These are phyloP conservation scores for Adansonia rubrostipa DNA, from an alignment of 441 rosid genomes.

Conservation along the genomic window DNA sequence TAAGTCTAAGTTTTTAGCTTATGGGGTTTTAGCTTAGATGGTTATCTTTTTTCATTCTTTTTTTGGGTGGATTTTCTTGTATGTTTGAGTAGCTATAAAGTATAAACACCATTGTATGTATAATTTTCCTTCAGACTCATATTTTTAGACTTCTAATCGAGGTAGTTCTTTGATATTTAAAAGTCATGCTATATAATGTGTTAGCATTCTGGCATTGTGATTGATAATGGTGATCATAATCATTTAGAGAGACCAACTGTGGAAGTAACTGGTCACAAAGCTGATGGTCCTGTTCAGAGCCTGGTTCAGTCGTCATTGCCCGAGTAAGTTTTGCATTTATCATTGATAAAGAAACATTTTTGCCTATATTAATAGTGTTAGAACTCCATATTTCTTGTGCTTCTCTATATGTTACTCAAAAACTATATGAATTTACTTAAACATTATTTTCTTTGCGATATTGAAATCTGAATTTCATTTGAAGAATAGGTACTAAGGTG, in stretches of 20 bases:
- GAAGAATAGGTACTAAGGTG: conserved; percentile 80
- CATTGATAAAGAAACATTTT: neutral
- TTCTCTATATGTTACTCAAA: no score
- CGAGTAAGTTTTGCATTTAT: conserved; percentile 53
- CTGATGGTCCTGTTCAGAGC: conserved; percentile 79
- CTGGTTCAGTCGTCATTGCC: conserved; percentile 77
- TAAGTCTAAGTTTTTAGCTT: conserved; percentile 6
- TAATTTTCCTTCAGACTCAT: no score
- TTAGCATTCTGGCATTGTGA: neutral
- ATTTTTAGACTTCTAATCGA: neutral
- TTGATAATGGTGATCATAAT: conserved; percentile 18
- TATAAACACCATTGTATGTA: no score
- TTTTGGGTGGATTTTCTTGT: neutral
- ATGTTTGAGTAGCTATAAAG: conserved; percentile 6
- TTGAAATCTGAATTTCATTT: neutral
- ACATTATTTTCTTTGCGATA: no score
- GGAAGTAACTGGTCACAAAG: conserved; percentile 83
- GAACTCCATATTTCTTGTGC: no score
- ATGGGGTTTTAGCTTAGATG: neutral
- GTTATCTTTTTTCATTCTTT: neutral
- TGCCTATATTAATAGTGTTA: neutral
- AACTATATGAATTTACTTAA: no score
- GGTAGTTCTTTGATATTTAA: neutral
- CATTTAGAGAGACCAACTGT: conserved; percentile 65
- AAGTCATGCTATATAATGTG: conserved; percentile 9